Evolutionary conservation across 1,284 basidiomycete species (phyloP).

Genomic region (Agaricales sp.): DNA sequence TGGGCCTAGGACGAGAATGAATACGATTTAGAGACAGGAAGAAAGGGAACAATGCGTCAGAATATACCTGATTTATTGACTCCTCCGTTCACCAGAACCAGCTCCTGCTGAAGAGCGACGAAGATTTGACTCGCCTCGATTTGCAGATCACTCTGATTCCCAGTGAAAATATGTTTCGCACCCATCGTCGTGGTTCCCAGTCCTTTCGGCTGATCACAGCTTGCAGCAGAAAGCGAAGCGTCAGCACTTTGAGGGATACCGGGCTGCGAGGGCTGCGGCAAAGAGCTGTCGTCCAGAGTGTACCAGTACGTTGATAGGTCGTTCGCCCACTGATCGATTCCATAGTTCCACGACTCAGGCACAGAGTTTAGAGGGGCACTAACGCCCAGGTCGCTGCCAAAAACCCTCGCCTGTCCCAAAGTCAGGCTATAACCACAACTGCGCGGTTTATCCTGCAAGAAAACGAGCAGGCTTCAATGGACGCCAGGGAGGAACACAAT

Average conservation of each 20-base stretch:
- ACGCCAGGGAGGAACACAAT: no score
- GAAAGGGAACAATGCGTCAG: background rate
- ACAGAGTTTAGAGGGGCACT: background rate
- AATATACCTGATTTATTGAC: background rate
- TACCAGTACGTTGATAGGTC: background rate
- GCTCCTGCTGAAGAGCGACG: background rate
- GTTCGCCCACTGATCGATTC: background rate
- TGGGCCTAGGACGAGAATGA: background rate
- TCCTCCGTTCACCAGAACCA: background rate
- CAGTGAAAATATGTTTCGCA: background rate
- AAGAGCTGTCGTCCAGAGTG: no score
- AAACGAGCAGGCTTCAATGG: no score
- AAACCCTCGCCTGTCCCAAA: background rate
- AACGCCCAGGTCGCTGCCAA: background rate
- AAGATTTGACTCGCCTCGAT: background rate
- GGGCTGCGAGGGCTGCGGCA: background rate
- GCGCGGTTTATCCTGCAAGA: background rate
- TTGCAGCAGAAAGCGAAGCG: background rate
- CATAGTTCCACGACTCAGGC: background rate
- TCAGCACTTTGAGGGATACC: background rate
- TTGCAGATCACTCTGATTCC: background rate
- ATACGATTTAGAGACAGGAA: background rate
- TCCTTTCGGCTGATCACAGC: background rate
- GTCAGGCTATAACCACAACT: background rate
- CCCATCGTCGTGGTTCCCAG: background rate